Evolutionary conservation across 1,284 basidiomycete genomes (phyloP), one percentile per base, ranked within the genome.

Genomic region (Moesziomyces globuligerus): DNA sequence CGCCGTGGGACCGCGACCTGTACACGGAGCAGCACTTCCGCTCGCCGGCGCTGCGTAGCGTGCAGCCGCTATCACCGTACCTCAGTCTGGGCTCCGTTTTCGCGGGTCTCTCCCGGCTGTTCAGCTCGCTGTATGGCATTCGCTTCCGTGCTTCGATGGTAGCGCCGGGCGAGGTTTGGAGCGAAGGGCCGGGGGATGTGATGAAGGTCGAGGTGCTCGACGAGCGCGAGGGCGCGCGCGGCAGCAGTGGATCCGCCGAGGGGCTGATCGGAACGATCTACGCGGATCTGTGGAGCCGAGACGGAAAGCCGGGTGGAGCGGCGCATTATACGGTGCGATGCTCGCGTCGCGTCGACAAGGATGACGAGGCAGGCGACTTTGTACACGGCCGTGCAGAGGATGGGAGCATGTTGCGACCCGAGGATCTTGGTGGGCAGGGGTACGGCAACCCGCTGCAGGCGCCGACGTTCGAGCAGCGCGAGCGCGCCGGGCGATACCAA

Each of bases 261-360:
- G 72, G 74, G 10, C 82, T 91, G 18, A 89, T 98, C 53, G 95
- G 95, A 1, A 93, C 91, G 86, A 92, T 98, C 77, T 98, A 96
- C 79, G 91, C 92, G 18, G 95, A 98, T 83, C 85, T 98, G 23
- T 97, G 93, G 82, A 87, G 89, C 9, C 86, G 95, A 28, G 85
- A 87, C 36, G 93, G 92, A 8, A 98, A 98, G 83, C 89, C 92
- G 3, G 87, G 89, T 39, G 92, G 93, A 13, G 94, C 96, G 1
- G 96, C 95, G 1, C 95, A 98, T 83, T 98, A 97, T 83, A 98
- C 95, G 3, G 93, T 98, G 10, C 88, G 94, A 10, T 98, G 96
- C 84, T 96, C 93, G 2, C 85, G 95, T 39, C 85, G 95, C 46
- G 90, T 91, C 1, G 94, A 98, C 76, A 89, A 94, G 64, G 95